Conservation (phyloP, 495 filamentous ascomycete species). For the Cercophora samala region DNA sequence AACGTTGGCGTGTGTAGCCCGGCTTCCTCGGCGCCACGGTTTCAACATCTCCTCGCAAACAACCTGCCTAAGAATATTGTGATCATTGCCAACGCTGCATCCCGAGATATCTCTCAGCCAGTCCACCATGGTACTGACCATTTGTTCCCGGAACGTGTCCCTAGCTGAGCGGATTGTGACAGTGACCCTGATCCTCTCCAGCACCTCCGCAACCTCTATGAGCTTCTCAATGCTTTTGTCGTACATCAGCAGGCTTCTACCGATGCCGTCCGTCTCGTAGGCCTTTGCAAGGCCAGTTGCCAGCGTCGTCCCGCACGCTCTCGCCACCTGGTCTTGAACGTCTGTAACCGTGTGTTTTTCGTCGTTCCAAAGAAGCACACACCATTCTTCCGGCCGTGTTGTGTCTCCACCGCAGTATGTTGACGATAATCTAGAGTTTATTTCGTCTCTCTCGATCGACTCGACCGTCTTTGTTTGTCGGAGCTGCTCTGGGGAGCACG, state of each 20-base stretch:
- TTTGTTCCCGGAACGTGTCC: conserved; percentile 95
- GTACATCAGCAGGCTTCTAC: conserved; percentile 78
- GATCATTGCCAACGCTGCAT: conserved; percentile 78
- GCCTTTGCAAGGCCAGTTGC: conserved; percentile 71
- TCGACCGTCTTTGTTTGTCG: conserved; percentile 77
- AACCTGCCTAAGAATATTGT: conserved; percentile 70
- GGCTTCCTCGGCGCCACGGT: conserved; percentile 81
- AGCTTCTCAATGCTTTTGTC: conserved; percentile 66
- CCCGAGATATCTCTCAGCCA: conserved; percentile 93
- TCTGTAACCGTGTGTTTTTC: conserved; percentile 97
- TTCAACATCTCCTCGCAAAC: conserved; percentile 89
- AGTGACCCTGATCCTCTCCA: conserved; percentile 94
- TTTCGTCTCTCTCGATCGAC: conserved; percentile 77
- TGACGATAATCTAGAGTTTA: conserved; percentile 67
- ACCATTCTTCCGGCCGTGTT: conserved; percentile 61
- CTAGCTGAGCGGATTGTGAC: conserved; percentile 89
- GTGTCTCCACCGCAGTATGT: conserved; percentile 66
- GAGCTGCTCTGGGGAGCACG: conserved; percentile 93
- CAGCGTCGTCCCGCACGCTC: conserved; percentile 74
- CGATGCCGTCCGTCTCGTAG: conserved; percentile 81
- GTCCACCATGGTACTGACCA: conserved; percentile 96
- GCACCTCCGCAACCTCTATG: conserved; percentile 69
- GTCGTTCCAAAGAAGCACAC: conserved; percentile 94
- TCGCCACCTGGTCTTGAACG: conserved; percentile 80
- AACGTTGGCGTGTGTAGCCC: conserved; percentile 76